A percentile compares a stretch with the other conserved stretches of the same genome.
Conservation (phyloP, 768 basidiomycete genomes). For the Panus rudis region DNA sequence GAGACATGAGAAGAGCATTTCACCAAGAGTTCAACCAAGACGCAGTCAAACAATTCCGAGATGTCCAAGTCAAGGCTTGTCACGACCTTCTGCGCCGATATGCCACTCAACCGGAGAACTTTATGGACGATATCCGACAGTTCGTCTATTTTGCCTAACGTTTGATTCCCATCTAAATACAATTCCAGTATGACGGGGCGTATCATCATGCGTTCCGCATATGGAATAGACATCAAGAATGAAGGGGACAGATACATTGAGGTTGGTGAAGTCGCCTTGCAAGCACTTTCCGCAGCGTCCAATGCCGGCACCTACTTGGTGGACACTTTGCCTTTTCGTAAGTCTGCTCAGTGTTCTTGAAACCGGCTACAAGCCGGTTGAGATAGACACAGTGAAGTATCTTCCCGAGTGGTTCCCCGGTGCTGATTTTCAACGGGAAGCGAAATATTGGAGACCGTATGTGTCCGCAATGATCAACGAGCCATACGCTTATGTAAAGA, state of each 20-base stretch:
- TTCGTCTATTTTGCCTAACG: not conserved
- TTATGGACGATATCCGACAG: slow-evolving; percentile 10
- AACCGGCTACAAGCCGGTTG: too few species aligned
- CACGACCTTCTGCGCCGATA: slow-evolving; percentile 6
- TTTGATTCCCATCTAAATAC: slow-evolving; percentile 1
- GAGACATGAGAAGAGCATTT: slow-evolving; percentile 4
- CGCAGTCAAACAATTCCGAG: slow-evolving; percentile 5
- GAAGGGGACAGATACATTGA: slow-evolving; percentile 13
- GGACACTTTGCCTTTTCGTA: slow-evolving; percentile 3
- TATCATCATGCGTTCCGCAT: slow-evolving; percentile 11
- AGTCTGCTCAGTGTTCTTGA: not conserved
- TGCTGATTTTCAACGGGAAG: not conserved
- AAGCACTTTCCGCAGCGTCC: slow-evolving; percentile 4
- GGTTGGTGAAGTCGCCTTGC: slow-evolving; percentile 9
- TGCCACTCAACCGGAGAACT: slow-evolving; percentile 1
- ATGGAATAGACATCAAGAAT: slow-evolving; percentile 10
- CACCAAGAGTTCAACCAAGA: slow-evolving; percentile 8
- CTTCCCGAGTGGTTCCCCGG: slow-evolving; percentile 10
- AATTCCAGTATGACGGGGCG: slow-evolving; percentile 9
- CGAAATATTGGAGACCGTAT: not conserved
- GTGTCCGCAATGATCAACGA: too few species aligned
- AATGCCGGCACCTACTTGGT: slow-evolving; percentile 12
- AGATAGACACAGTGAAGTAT: slow-evolving; percentile 9
- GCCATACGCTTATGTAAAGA: too few species aligned
- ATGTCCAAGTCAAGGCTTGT: slow-evolving; percentile 1